These are phyloP conservation scores for Trichoderma asperellum DNA, from an alignment of 2,329 filamentous ascomycete genomes.

Conservation along the genomic window DNA sequence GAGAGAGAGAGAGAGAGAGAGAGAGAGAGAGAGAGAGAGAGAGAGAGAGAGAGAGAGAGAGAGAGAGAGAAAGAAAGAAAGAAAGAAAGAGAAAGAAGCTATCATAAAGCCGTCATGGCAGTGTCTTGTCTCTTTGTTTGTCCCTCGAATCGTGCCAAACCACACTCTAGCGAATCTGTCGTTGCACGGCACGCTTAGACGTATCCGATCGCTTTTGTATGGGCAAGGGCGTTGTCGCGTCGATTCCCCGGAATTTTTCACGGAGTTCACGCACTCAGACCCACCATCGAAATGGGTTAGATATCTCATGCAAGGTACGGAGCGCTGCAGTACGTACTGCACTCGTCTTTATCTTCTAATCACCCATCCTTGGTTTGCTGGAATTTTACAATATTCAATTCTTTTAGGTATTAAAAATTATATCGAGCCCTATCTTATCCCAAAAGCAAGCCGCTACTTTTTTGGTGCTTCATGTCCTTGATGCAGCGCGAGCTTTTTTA, in stretches of 20 bases:
- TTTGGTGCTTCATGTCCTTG: neutral
- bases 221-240: neutral
- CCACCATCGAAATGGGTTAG: neutral
- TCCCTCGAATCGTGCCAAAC: neutral
- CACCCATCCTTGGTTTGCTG: neutral
- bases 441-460: neutral
- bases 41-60: no score
- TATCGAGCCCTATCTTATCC: neutral
- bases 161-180: neutral
- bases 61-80: neutral
- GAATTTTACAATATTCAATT: neutral
- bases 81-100: neutral
- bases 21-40: neutral
- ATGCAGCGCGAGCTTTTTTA: slow-evolving; percentile 20
- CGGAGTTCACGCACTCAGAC: neutral
- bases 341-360: neutral
- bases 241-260: neutral
- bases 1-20: neutral
- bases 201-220: neutral
- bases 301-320: neutral
- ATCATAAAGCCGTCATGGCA: neutral
- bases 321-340: neutral
- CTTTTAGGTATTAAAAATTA: neutral
- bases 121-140: neutral
- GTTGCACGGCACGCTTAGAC: neutral